A percentile compares a stretch with the other conserved stretches of the same genome.
Conservation (phyloP, 257 asterid species). For the Fraxinus excelsior region DNA sequence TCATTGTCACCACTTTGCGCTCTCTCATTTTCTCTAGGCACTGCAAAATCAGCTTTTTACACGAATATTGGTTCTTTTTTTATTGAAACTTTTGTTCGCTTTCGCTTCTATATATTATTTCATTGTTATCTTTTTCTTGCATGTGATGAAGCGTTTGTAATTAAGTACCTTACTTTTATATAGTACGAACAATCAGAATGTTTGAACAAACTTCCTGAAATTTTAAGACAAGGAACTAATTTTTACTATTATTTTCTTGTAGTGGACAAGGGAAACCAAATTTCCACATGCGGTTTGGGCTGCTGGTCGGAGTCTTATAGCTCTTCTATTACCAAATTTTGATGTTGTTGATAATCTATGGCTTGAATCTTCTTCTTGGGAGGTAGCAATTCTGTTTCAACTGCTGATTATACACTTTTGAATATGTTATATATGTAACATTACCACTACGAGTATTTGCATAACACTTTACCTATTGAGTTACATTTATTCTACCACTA, state of each 20-base stretch:
- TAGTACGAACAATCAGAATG: background rate
- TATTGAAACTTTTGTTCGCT: background rate
- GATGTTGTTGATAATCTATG: constrained; percentile 84
- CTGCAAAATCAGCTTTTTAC: background rate
- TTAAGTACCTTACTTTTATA: background rate
- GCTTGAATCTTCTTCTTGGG: constrained; percentile 97
- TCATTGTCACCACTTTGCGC: background rate
- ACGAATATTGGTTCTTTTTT: background rate
- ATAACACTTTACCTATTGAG: constrained; percentile 18
- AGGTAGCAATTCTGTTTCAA: constrained; percentile 55
- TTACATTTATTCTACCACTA: background rate
- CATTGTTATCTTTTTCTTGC: background rate
- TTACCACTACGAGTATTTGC: constrained; percentile 1
- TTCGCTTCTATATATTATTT: background rate
- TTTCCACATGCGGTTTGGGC: constrained; percentile 99
- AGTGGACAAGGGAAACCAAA: constrained; percentile 94
- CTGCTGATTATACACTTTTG: constrained; percentile 5
- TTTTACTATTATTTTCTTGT: constrained; percentile 20
- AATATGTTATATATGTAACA: constrained; percentile 8
- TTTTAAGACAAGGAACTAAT: constrained; percentile 17
- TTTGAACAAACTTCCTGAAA: background rate
- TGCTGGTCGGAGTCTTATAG: constrained; percentile 94
- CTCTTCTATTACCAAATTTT: constrained; percentile 84
- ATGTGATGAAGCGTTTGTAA: background rate
- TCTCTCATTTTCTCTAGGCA: background rate